Base-by-base conservation (phyloP, 768 basidiomycete genomes). In the Lactarius pseudohatsudake region DNA sequence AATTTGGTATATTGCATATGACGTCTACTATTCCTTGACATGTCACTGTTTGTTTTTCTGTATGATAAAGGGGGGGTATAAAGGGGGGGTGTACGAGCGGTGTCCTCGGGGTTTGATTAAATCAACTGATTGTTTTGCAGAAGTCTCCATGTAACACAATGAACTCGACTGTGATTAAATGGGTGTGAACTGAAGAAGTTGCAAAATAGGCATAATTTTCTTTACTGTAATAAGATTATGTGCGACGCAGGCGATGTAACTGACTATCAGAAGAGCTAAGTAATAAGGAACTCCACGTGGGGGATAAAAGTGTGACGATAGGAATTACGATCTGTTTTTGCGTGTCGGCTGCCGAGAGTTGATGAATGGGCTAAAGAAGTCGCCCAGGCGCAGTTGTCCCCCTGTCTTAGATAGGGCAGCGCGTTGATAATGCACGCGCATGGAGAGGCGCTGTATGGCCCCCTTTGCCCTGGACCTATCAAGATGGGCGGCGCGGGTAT, bases 401-500 rank as follows among this genome's bases (percentile, higher is more conserved):
- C 71, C 64, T 2, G 72, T 67, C 50, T 74, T 76, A 18, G 74
- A 66, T 36, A 76, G 72, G 10, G 77, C 77, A 59, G 71, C 68
- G 9, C 83, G 85, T 70, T 90, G 87, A 72, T 88, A 91, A 71
- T 84, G 75, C 15, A 92, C 76, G 28, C 86, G 83, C 78, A 88
- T 81, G 10, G 83, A 79, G 16, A 91, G 75, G 54, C 83, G 84
- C 72, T 92, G 88, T 58, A 92, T 75, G 0, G 82, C 81, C 3
- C 85, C 87, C 70, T 92, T 93, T 4, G 85, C 82, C 64, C 88
- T 82, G 2, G 91, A 90, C 57, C 91, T 86, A 68, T 92, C 90
- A 40, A 93, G 79, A 74, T 90, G 85, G 2, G 87, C 85, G 32
- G 88, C 90, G 56, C 89, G 87, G 3, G 85, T 86, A 73, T 92